Base-by-base conservation (phyloP, 352 stramenopile genomes). In the Pythium plurisporium region DNA sequence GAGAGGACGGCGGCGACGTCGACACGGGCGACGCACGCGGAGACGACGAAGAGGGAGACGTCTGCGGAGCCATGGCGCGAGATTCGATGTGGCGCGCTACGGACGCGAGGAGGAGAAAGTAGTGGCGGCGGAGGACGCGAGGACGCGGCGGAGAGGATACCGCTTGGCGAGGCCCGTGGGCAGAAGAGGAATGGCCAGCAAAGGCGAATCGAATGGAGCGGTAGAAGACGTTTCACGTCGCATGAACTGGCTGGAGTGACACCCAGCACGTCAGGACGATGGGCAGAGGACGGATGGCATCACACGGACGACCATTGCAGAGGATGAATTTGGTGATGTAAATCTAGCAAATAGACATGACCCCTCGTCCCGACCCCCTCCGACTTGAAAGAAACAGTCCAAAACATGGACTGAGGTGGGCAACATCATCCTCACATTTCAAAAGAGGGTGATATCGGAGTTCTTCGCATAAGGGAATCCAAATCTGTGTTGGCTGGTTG, bases 51-150 rank as follows among this genome's bases (percentile, higher is more conserved):
- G n/a, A n/a, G 22, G 46, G 19, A 15, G 33, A 44, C 19, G 37
- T 29, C 5, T 70, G 65, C 5, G 59, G 56, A 34, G 64, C 46
- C 57, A 67, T 68, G 41, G 55, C 17, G 48, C 30, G 41, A 47
- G 41, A 47, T 47, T 14, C 44, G 43, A 44, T 44, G 19, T 19
- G 37, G n/a, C 42, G 46, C 36, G 54, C 17, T 14, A 34, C 23
- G 37, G 37, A 20, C 45, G 20, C 30, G 34, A 19, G 2, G 38
- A 41, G 25, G 50, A 22, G 22, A 20, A 43, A 19, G 17, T 3
- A 17, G 47, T 4, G 33, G 20, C 5, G 25, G 47, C 15, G 42
- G 36, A 15, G 20, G 33, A 20, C 20, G 40, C 8, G 49, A 48
- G 26, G 40, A 44, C 40, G 2, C 12, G 33, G 33, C 25, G 25